Conservation (phyloP, 208 protist genomes). For the Leptomonas seymouri region DNA sequence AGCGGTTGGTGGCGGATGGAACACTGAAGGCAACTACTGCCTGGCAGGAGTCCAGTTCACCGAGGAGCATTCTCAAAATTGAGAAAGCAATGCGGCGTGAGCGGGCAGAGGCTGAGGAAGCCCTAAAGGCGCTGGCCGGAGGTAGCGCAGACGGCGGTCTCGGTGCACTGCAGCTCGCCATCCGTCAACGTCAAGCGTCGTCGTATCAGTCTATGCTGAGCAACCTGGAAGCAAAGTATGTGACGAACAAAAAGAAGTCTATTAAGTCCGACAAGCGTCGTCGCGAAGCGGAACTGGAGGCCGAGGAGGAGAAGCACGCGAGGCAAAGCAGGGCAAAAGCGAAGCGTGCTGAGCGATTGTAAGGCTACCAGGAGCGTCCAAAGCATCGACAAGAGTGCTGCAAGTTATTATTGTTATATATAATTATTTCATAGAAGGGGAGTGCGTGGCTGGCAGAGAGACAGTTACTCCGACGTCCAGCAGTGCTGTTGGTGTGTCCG, state of each 20-base stretch:
- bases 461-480: too few species aligned
- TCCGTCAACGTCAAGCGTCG: slow-evolving; percentile 59
- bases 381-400: background rate
- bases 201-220: slow-evolving; percentile 67
- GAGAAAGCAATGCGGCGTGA: slow-evolving; percentile 56
- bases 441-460: too few species aligned
- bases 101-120: slow-evolving; percentile 63
- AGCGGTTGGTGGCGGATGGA: slow-evolving; percentile 36
- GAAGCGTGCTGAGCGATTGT: background rate
- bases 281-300: slow-evolving; percentile 15
- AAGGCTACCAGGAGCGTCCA: background rate
- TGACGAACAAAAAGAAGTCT: slow-evolving; percentile 20
- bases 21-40: slow-evolving; percentile 32
- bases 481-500: too few species aligned
- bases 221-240: slow-evolving; percentile 72
- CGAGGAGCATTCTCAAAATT: slow-evolving; percentile 37
- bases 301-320: too few species aligned
- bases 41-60: slow-evolving; percentile 50
- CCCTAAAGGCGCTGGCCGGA: slow-evolving; percentile 51
- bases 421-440: background rate
- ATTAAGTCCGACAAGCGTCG: slow-evolving; percentile 20
- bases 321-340: background rate
- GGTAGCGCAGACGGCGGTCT: slow-evolving; percentile 27
- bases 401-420: too few species aligned
- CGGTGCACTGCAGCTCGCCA: slow-evolving; percentile 64